phyloP scores from a whole-genome alignment of 345 rosid genomes.

The Crucihimalaya himalaica region DNA sequence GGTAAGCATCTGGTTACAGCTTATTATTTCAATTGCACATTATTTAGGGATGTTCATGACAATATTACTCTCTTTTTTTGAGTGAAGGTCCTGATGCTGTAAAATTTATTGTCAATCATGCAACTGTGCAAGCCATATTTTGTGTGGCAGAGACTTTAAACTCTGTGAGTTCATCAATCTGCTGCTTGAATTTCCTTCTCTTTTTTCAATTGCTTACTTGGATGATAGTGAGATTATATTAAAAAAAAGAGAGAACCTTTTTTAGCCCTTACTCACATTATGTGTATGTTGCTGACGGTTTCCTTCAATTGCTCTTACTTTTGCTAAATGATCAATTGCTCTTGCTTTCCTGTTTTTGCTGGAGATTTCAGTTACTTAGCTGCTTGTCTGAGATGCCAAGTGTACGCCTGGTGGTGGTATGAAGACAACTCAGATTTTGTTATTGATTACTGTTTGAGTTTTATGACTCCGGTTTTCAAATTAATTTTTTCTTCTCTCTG shows the following conservation, averaged over 20 bases:
- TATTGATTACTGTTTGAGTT: neutral
- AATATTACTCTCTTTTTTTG: constrained; percentile 6
- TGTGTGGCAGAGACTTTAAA: constrained; percentile 83
- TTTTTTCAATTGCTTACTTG: neutral
- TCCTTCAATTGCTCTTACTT: neutral
- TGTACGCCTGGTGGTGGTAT: constrained; percentile 85
- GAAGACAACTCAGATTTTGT: constrained; percentile 12
- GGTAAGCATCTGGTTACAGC: constrained; percentile 50
- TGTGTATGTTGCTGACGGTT: neutral
- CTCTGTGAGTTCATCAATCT: constrained; percentile 53
- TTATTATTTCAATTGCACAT: constrained; percentile 9
- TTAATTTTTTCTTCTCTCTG: constrained; percentile 23
- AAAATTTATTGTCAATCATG: constrained; percentile 83
- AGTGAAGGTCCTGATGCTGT: constrained; percentile 95
- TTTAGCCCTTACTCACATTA: constrained; percentile 1
- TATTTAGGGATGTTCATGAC: constrained; percentile 12
- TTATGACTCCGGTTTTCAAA: neutral
- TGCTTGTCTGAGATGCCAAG: constrained; percentile 84
- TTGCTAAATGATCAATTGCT: neutral
- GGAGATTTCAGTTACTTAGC: constrained; percentile 74
- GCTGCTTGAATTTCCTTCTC: neutral
- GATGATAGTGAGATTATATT: neutral
- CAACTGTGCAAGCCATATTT: constrained; percentile 75
- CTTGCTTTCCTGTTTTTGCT: constrained; percentile 21
- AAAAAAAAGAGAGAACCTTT: neutral